Conservation (phyloP, 805 yeast species). For the Wickerhamomyces strasburgensis region DNA sequence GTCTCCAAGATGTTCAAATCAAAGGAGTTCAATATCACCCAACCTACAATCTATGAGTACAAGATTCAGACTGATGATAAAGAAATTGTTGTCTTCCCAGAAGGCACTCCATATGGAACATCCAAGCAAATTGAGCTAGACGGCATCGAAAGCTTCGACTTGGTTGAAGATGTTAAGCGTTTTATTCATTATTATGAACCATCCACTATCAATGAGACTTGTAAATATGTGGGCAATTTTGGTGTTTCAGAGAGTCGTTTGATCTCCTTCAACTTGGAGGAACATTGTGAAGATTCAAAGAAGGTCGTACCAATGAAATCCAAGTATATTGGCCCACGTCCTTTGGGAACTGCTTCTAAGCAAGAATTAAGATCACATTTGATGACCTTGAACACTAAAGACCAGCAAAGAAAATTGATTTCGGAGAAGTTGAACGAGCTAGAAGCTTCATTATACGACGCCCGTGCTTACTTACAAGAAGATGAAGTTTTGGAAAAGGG, state of each 20-base stretch:
- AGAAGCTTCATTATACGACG: conserved; percentile 68
- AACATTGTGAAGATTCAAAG: conserved; percentile 15
- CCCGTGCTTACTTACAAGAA: conserved; percentile 56
- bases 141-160: conserved; percentile 27
- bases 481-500: conserved; percentile 40
- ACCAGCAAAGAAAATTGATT: conserved; percentile 45
- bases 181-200: conserved; percentile 29
- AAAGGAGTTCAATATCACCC: conserved; percentile 54
- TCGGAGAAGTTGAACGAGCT: conserved; percentile 63
- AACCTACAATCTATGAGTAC: conserved; percentile 48
- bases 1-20: conserved; percentile 65
- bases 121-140: conserved; percentile 35
- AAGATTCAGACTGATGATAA: conserved; percentile 30
- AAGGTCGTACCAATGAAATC: conserved; percentile 25
- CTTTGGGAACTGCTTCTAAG: conserved; percentile 45
- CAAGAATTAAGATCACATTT: conserved; percentile 44
- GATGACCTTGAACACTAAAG: conserved; percentile 46
- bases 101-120: conserved; percentile 37
- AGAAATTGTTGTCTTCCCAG: conserved; percentile 38
- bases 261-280: conserved; percentile 35
- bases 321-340: conserved; percentile 38
- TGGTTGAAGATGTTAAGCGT: conserved; percentile 28
- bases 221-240: conserved; percentile 38
- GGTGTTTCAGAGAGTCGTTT: conserved; percentile 44
- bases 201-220: conserved; percentile 34